Evolutionary conservation across 23 red algal species (phyloP).

Genomic region (Chondrus crispus): DNA sequence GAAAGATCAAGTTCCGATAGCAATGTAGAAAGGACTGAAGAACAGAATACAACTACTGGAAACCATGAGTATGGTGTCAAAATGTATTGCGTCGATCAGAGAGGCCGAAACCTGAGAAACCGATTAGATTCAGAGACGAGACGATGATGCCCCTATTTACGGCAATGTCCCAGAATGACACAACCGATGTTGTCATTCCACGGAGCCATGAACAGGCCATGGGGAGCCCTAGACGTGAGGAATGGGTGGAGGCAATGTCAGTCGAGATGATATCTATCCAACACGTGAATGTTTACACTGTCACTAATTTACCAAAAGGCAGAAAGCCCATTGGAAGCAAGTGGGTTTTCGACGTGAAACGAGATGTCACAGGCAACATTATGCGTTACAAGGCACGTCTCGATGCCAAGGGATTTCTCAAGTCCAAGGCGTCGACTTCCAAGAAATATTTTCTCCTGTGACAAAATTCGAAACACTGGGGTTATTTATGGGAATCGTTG

Average conservation of each 20-base stretch:
- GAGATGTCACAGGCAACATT: neutral
- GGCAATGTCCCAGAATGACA: neutral
- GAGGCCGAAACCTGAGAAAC: neutral
- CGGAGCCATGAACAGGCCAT: neutral
- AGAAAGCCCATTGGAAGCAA: neutral
- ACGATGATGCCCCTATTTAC: neutral
- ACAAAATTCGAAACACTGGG: neutral
- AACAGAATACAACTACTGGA: too few relatives aligned
- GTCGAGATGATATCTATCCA: neutral
- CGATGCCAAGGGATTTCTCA: neutral
- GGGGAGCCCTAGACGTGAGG: neutral
- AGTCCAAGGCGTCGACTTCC: neutral
- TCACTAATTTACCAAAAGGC: neutral
- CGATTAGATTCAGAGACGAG: neutral
- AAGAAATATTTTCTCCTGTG: neutral
- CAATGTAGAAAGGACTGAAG: too few relatives aligned
- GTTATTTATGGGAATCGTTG: neutral
- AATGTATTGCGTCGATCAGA: neutral
- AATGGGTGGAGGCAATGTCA: neutral
- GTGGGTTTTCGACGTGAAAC: constrained; percentile 1
- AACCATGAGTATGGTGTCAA: too few relatives aligned
- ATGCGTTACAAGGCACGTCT: neutral
- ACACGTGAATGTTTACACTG: neutral
- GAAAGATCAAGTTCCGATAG: too few relatives aligned
- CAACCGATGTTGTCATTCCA: neutral